Percentiles rank a stretch among this genome's conserved stretches.
phyloP scores from a whole-genome alignment of 495 filamentous ascomycete genomes.

The Margaritispora aquatica region DNA sequence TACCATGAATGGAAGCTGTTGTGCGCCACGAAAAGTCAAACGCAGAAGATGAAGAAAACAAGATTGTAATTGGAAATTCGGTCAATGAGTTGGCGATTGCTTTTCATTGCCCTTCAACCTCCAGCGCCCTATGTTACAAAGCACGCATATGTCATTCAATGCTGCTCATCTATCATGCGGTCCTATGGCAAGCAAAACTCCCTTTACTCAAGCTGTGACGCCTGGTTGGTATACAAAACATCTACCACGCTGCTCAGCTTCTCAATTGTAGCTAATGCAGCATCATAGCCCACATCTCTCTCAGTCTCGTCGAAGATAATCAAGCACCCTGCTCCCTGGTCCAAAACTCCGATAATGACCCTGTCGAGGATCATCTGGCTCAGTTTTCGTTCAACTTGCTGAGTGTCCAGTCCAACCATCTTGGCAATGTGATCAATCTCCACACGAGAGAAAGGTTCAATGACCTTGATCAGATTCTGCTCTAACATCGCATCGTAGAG shows the following conservation, averaged over 20 bases:
- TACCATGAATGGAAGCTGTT: too few species aligned
- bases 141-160: slow-evolving; percentile 1
- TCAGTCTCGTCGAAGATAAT: slow-evolving; percentile 95
- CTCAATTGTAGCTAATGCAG: slow-evolving; percentile 89
- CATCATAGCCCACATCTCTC: slow-evolving; percentile 88
- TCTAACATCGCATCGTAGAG: slow-evolving; percentile 98
- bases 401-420: slow-evolving; percentile 92
- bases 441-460: slow-evolving; percentile 94
- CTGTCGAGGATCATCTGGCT: slow-evolving; percentile 99
- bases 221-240: slow-evolving; percentile 95
- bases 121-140: slow-evolving; percentile 20
- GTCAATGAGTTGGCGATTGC: background rate
- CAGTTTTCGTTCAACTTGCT: slow-evolving; percentile 95
- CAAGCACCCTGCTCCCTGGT: slow-evolving; percentile 95
- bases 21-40: background rate
- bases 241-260: slow-evolving; percentile 97
- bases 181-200: background rate
- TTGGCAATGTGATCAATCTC: slow-evolving; percentile 95
- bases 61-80: background rate
- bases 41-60: background rate
- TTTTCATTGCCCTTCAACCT: slow-evolving; percentile 9
- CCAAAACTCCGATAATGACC: slow-evolving; percentile 93
- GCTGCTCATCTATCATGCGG: slow-evolving; percentile 5
- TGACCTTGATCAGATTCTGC: slow-evolving; percentile 98
- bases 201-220: slow-evolving; percentile 79